Percentiles rank a stretch among this genome's conserved stretches.
These are phyloP conservation scores for Pistacia integerrima DNA, from an alignment of 345 rosid species.

Conservation along the genomic window DNA sequence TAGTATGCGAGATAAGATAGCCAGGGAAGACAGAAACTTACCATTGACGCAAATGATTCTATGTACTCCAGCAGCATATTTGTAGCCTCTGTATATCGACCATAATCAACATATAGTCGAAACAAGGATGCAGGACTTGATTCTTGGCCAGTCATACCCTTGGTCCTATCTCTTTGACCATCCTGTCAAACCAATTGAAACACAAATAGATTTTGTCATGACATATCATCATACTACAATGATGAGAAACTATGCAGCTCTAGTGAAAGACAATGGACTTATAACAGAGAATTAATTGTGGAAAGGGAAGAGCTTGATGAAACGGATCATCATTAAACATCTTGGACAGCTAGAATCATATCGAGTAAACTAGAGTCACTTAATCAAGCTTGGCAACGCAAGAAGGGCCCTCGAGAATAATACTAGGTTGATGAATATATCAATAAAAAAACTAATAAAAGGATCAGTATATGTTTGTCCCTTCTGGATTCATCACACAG, in stretches of 20 bases:
- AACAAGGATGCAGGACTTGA: constrained; percentile 81
- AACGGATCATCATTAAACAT: neutral
- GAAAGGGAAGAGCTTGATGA: neutral
- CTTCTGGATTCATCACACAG: constrained; percentile 1
- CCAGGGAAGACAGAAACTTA: constrained; percentile 35
- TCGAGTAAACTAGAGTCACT: neutral
- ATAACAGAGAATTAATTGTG: neutral
- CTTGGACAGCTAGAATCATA: neutral
- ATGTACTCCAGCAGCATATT: constrained; percentile 73
- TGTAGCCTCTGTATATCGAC: constrained; percentile 82
- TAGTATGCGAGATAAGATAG: neutral
- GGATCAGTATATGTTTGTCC: neutral
- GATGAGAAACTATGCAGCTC: neutral
- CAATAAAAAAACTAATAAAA: neutral
- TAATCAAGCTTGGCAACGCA: neutral
- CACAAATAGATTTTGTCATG: neutral
- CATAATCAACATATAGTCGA: constrained; percentile 70
- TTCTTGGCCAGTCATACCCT: constrained; percentile 83
- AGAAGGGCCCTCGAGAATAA: neutral
- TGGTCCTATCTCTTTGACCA: constrained; percentile 55
- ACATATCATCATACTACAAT: neutral
- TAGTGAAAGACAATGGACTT: neutral
- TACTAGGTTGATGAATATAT: neutral
- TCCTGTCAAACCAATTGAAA: constrained; percentile 42
- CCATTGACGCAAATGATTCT: constrained; percentile 74